These are phyloP conservation scores for Hypoxylon crocopeplum DNA, from an alignment of 495 filamentous ascomycete species.

Conservation along the genomic window DNA sequence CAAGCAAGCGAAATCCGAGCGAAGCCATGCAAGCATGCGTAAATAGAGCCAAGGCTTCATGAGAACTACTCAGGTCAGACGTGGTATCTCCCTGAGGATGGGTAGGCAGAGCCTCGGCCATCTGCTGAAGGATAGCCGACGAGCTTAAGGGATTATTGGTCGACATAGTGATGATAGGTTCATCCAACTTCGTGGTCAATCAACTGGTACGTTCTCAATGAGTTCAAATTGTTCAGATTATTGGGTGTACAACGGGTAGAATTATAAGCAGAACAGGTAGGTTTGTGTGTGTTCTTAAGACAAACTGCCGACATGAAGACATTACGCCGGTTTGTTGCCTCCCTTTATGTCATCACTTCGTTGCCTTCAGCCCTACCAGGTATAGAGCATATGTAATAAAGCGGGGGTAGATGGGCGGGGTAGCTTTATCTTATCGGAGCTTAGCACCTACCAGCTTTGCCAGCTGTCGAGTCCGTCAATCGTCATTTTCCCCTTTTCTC, in stretches of 20 bases:
- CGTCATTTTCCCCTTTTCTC: too few species aligned
- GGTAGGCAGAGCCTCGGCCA: constrained; percentile 64
- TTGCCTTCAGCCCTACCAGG: constrained; percentile 38
- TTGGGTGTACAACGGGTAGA: too few species aligned
- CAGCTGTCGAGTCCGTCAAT: too few species aligned
- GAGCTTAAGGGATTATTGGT: constrained; percentile 46
- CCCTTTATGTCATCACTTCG: constrained; percentile 33
- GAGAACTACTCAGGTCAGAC: constrained; percentile 72
- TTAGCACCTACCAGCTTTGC: too few species aligned
- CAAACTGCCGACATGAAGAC: constrained; percentile 13
- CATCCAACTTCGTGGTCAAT: constrained; percentile 1
- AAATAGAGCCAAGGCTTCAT: constrained; percentile 86
- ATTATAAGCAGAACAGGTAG: too few species aligned
- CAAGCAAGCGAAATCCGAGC: constrained; percentile 81
- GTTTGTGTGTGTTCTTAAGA: too few species aligned
- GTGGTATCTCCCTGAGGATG: constrained; percentile 56
- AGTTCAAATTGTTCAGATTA: too few species aligned
- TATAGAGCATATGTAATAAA: constrained; percentile 23
- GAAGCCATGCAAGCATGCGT: constrained; percentile 82
- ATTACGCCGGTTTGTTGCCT: constrained; percentile 6
- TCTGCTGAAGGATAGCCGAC: constrained; percentile 55
- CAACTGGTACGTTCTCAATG: background rate
- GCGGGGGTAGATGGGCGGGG: constrained; percentile 31
- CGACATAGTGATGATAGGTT: constrained; percentile 23
- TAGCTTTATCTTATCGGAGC: constrained; percentile 48